phyloP scores from a whole-genome alignment of 768 basidiomycete genomes.

The Megacollybia marginata region DNA sequence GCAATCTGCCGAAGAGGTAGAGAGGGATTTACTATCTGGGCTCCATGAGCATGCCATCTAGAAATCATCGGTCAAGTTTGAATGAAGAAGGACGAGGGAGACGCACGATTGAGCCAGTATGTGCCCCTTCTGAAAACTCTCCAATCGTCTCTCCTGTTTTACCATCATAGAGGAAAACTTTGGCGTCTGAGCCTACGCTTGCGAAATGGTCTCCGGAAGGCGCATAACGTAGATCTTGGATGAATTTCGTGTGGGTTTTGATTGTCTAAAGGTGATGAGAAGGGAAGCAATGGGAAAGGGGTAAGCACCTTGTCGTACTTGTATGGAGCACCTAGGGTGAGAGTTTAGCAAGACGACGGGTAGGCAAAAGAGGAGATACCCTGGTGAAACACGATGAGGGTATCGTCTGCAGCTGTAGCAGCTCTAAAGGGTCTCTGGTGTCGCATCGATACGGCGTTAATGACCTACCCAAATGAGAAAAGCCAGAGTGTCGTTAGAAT shows the following conservation, averaged over 20 bases:
- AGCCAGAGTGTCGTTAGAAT: not conserved
- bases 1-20: slow-evolving; percentile 82
- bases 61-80: not conserved
- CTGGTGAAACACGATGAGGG: slow-evolving; percentile 74
- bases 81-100: not conserved
- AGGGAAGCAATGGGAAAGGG: too few relatives aligned
- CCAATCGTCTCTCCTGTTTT: slow-evolving; percentile 73
- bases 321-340: slow-evolving; percentile 62
- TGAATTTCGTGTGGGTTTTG: slow-evolving; percentile 87
- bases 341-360: not conserved
- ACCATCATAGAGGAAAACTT: slow-evolving; percentile 86
- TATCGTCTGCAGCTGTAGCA: slow-evolving; percentile 82
- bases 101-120: slow-evolving; percentile 73
- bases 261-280: slow-evolving; percentile 45
- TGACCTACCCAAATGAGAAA: slow-evolving; percentile 33
- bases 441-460: slow-evolving; percentile 87
- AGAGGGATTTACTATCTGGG: slow-evolving; percentile 60
- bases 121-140: slow-evolving; percentile 55
- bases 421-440: slow-evolving; percentile 88
- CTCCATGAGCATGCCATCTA: slow-evolving; percentile 81
- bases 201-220: slow-evolving; percentile 78
- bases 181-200: slow-evolving; percentile 85
- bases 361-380: too few relatives aligned
- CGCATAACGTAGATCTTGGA: slow-evolving; percentile 83
- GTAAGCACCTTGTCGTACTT: slow-evolving; percentile 86